A percentile compares a stretch with the other conserved stretches of the same genome.
Evolutionary conservation across 495 filamentous ascomycete species (phyloP).

Genomic region (Penicillium diatomitis): DNA sequence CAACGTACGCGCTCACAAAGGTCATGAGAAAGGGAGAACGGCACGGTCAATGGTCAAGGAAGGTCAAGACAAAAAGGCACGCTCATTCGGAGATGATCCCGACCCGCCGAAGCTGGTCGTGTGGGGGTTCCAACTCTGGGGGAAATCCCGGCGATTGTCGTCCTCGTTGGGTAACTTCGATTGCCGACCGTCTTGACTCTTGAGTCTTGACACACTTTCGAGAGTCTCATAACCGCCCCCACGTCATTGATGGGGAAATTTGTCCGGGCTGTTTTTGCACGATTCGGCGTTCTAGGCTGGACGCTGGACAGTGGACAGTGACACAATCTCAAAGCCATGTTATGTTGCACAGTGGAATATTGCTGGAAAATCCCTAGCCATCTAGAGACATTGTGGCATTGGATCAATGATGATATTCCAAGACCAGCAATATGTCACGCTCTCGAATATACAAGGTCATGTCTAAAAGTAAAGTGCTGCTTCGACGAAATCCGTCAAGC

Average conservation of each 20-base stretch:
- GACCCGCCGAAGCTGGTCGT: conserved; percentile 7
- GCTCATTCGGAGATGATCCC: conserved; percentile 10
- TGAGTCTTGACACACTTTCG: no score
- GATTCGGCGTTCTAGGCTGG: background rate
- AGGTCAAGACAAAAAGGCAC: background rate
- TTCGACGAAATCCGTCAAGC: background rate
- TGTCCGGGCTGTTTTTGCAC: conserved; percentile 2
- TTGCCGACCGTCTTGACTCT: conserved; percentile 15
- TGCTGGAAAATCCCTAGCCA: background rate
- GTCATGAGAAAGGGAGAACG: background rate
- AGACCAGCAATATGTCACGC: no score
- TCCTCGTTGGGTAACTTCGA: conserved; percentile 24
- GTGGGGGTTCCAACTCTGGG: conserved; percentile 12
- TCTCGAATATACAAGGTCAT: no score
- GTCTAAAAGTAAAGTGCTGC: background rate
- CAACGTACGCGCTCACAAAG: background rate
- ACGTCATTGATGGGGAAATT: conserved; percentile 26
- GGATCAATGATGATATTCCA: no score
- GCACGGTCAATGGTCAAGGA: conserved; percentile 1
- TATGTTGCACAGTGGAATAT: background rate
- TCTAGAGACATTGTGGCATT: no score
- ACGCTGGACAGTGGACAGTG: background rate
- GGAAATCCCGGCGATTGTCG: conserved; percentile 17
- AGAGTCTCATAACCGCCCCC: conserved; percentile 8
- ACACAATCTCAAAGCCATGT: background rate